phyloP scores from a whole-genome alignment of 805 yeast genomes.

The Saturnispora ahearnii region DNA sequence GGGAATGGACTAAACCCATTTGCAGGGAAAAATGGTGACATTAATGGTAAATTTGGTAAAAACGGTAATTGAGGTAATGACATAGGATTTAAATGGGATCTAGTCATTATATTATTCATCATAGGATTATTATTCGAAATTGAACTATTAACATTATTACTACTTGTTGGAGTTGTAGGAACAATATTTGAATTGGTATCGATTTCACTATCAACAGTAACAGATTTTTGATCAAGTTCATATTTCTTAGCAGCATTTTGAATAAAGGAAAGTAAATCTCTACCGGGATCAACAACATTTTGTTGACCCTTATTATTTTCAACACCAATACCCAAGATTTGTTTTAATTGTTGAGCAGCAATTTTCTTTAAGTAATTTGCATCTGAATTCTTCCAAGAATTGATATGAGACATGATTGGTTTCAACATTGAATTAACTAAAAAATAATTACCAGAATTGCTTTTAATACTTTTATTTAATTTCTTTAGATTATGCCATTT shows the following conservation, averaged over 20 bases:
- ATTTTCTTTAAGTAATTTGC: slow-evolving; percentile 53
- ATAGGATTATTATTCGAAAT: background rate
- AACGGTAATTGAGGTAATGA: slow-evolving; percentile 13
- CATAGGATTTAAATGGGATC: background rate
- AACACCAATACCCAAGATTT: slow-evolving; percentile 43
- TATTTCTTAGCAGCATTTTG: slow-evolving; percentile 35
- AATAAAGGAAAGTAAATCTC: slow-evolving; percentile 61
- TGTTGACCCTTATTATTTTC: slow-evolving; percentile 20
- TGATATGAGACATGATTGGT: slow-evolving; percentile 47
- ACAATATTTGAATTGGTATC: background rate
- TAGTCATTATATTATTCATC: background rate
- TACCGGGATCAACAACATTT: slow-evolving; percentile 53
- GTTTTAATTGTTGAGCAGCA: slow-evolving; percentile 60
- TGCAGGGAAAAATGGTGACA: slow-evolving; percentile 9
- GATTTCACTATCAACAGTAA: background rate
- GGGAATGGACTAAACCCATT: slow-evolving; percentile 5
- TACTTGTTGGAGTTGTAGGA: slow-evolving; percentile 7
- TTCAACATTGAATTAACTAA: slow-evolving; percentile 41
- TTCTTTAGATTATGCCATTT: slow-evolving; percentile 64
- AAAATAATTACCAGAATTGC: slow-evolving; percentile 29
- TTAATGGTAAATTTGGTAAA: slow-evolving; percentile 12
- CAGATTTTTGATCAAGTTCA: slow-evolving; percentile 9
- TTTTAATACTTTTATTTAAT: slow-evolving; percentile 29
- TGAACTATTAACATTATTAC: background rate
- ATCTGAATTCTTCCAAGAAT: slow-evolving; percentile 39